Base-by-base conservation (phyloP, 768 basidiomycete species). In the Lyophyllum shimeji region DNA sequence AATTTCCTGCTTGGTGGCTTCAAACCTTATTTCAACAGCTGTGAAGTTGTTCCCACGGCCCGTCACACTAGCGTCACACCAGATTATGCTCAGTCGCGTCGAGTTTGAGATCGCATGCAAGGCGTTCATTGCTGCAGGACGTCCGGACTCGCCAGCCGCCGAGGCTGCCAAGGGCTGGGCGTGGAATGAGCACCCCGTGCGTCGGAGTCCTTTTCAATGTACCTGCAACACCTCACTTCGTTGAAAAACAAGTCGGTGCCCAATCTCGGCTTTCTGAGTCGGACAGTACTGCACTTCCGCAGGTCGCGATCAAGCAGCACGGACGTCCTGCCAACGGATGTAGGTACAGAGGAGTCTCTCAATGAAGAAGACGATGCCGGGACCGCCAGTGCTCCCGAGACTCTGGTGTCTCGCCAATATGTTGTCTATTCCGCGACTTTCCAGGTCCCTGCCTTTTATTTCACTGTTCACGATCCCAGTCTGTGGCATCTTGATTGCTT, bases 391-490 rank as follows among this genome's bases (percentile, higher is more conserved):
- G 55, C 58, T 3, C 57, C 56, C 8, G 71, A 75, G 50, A 62
- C 69, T 40, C 60, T 89, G 39, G 75, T 68, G 33, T 84, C 77
- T 58, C 71, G 73, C 46, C 87, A 94, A 69, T 87, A 83, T 56
- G 73, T 95, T 51, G 87, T 86, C 29, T 88, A 83, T 67, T 94
- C 92, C 24, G 73, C 86, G 9, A 87, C 89, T 0, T 96, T 88
- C 66, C 83, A 80, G 63, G 90, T 92, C 1, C 94, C 94, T 7
- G 80, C 85, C 0, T 88, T 96, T 64, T 95, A 93, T 72, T 93
- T 95, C 70, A 80, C 82, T 3, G 70, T 89, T 13, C 80, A 87
- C 59, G 77, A 83, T 62, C 68, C 79, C 44, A 82, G 93, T 94
- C 65, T 68, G 92, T 87, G 53, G 53, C 45, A 23, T 58, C 29